Evolutionary conservation across 2,329 filamentous ascomycete species (phyloP).

Genomic region (Thelonectria blattea): DNA sequence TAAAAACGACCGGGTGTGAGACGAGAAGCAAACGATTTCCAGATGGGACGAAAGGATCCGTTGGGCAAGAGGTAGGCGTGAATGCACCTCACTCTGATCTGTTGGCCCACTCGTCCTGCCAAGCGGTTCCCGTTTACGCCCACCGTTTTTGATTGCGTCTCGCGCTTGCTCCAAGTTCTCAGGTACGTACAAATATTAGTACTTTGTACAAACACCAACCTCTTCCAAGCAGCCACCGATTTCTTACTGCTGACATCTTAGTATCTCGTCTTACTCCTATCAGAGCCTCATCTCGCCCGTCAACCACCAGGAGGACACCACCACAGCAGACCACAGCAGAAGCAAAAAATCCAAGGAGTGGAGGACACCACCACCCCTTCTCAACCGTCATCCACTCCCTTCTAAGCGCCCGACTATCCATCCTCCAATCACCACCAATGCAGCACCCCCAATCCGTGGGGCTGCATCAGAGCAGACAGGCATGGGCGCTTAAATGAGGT

Average conservation of each 20-base stretch:
- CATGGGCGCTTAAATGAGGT: constrained; percentile 62
- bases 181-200: not conserved
- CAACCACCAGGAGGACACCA: not conserved
- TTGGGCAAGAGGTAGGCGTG: not conserved
- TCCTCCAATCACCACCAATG: constrained; percentile 28
- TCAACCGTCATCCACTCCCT: constrained; percentile 2
- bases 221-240: not conserved
- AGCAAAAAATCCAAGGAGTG: not conserved
- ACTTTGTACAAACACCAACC: not conserved
- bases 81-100: not conserved
- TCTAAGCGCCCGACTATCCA: constrained; percentile 27
- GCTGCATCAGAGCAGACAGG: constrained; percentile 58
- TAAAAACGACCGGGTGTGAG: not conserved
- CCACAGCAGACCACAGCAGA: not conserved
- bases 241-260: not conserved
- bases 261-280: not conserved
- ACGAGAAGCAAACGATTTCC: not conserved
- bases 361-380: not conserved
- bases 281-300: not conserved
- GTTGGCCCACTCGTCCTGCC: not conserved
- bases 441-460: constrained; percentile 42
- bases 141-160: constrained; percentile 2
- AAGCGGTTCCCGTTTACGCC: constrained; percentile 16
- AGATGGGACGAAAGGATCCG: not conserved
- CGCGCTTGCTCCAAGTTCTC: not conserved